Percentiles rank a stretch among this genome's conserved stretches.
Evolutionary conservation across 2,329 filamentous ascomycete genomes (phyloP).

Genomic region (Thermochaetoides dissita): DNA sequence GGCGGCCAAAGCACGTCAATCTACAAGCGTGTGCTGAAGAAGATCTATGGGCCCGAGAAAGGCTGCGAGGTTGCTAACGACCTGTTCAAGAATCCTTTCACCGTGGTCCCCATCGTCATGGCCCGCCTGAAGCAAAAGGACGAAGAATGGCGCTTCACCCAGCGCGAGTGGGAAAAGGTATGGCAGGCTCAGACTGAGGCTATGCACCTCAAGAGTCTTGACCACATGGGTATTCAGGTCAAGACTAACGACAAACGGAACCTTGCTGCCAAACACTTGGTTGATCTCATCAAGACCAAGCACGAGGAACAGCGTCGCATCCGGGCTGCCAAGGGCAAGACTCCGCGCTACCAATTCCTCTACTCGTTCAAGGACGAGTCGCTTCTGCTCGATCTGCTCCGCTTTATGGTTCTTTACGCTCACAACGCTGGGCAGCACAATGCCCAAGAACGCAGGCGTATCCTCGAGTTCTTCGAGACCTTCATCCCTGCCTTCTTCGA

Average conservation of each 20-base stretch:
- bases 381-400: constrained; percentile 48
- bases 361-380: constrained; percentile 61
- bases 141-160: constrained; percentile 93
- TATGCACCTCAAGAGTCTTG: constrained; percentile 90
- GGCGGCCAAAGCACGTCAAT: constrained; percentile 92
- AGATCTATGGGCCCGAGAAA: constrained; percentile 78
- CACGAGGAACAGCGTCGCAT: constrained; percentile 78
- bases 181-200: constrained; percentile 93
- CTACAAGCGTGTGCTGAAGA: constrained; percentile 93
- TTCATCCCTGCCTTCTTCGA: constrained; percentile 69
- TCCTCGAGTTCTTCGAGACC: constrained; percentile 60
- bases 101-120: constrained; percentile 77
- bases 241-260: constrained; percentile 84
- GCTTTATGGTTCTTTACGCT: constrained; percentile 50
- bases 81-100: constrained; percentile 70
- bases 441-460: constrained; percentile 57
- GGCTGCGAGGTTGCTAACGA: constrained; percentile 77
- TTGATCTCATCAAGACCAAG: constrained; percentile 81
- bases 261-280: constrained; percentile 77
- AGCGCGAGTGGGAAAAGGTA: constrained; percentile 97
- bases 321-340: constrained; percentile 46
- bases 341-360: constrained; percentile 57
- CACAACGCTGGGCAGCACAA: constrained; percentile 58
- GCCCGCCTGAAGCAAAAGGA: constrained; percentile 88
- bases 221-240: constrained; percentile 87